These are phyloP conservation scores for Mycena alexandri DNA, from an alignment of 768 basidiomycete genomes.

Conservation along the genomic window DNA sequence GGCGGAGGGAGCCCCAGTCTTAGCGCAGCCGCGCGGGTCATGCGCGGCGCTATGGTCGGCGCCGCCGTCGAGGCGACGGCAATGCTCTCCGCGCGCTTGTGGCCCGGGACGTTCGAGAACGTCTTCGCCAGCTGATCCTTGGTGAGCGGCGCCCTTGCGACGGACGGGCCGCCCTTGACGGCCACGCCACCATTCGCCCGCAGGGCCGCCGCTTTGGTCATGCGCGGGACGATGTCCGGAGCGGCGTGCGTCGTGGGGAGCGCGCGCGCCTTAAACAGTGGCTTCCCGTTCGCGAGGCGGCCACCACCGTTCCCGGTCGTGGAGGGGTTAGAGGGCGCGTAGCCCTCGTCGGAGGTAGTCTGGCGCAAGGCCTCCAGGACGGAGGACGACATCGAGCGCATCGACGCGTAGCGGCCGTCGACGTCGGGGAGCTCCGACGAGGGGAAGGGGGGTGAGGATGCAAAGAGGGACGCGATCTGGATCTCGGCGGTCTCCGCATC, in stretches of 20 bases:
- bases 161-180: slow-evolving; percentile 53
- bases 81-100: slow-evolving; percentile 79
- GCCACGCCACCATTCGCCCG: slow-evolving; percentile 66
- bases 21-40: slow-evolving; percentile 82
- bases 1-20: slow-evolving; percentile 68
- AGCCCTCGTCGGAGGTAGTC: slow-evolving; percentile 56
- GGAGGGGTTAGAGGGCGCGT: slow-evolving; percentile 60
- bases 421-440: slow-evolving; percentile 70
- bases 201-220: slow-evolving; percentile 79
- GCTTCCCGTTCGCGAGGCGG: slow-evolving; percentile 59
- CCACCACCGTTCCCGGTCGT: slow-evolving; percentile 52
- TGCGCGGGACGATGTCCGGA: slow-evolving; percentile 83
- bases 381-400: slow-evolving; percentile 62
- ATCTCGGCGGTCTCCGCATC: slow-evolving; percentile 79
- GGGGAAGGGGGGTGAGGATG: slow-evolving; percentile 86
- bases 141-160: slow-evolving; percentile 65
- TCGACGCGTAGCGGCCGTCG: slow-evolving; percentile 51
- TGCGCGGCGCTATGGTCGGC: slow-evolving; percentile 76
- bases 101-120: slow-evolving; percentile 85
- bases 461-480: slow-evolving; percentile 84
- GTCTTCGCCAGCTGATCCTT: slow-evolving; percentile 74
- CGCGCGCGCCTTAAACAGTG: slow-evolving; percentile 73
- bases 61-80: slow-evolving; percentile 81
- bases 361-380: slow-evolving; percentile 59
- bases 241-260: slow-evolving; percentile 70